Conservation (phyloP, 176 grass and related monocot genomes). For the Alloteropsis semialata region DNA sequence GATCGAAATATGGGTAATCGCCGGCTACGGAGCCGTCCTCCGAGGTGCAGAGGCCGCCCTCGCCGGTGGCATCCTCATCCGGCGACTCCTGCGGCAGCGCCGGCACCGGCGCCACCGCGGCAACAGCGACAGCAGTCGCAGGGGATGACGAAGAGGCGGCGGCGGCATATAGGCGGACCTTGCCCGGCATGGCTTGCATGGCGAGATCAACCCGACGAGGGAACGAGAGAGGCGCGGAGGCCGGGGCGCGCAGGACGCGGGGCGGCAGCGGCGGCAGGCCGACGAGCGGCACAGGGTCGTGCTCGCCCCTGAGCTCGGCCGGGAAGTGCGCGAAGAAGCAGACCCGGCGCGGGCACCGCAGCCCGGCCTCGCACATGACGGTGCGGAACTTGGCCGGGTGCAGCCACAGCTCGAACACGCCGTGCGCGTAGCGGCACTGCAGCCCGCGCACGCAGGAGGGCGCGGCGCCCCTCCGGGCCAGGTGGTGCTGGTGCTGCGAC, state of each 20-base stretch:
- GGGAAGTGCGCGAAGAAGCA: slow-evolving; percentile 57
- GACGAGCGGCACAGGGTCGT: neutral
- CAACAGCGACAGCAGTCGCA: neutral
- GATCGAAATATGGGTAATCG: slow-evolving; percentile 29
- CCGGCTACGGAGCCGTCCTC: neutral
- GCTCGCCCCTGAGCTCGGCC: slow-evolving; percentile 14
- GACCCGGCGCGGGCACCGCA: slow-evolving; percentile 7
- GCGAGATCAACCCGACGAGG: neutral
- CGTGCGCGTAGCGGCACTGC: slow-evolving; percentile 41
- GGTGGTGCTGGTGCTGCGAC: neutral
- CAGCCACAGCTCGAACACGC: slow-evolving; percentile 50
- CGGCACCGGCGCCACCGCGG: neutral
- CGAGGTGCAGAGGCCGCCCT: neutral
- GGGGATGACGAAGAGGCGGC: neutral
- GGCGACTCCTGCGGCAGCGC: neutral
- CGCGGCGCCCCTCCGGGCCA: neutral
- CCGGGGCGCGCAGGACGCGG: neutral
- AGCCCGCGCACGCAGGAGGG: slow-evolving; percentile 17
- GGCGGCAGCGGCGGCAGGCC: neutral
- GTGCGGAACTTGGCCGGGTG: slow-evolving; percentile 53
- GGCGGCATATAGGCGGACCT: neutral
- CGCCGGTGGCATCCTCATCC: neutral
- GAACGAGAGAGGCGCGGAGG: neutral
- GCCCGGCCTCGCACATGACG: slow-evolving; percentile 28
- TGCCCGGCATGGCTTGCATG: neutral